Base-by-base conservation (phyloP, 345 rosid species). In the Garcia nutans region DNA sequence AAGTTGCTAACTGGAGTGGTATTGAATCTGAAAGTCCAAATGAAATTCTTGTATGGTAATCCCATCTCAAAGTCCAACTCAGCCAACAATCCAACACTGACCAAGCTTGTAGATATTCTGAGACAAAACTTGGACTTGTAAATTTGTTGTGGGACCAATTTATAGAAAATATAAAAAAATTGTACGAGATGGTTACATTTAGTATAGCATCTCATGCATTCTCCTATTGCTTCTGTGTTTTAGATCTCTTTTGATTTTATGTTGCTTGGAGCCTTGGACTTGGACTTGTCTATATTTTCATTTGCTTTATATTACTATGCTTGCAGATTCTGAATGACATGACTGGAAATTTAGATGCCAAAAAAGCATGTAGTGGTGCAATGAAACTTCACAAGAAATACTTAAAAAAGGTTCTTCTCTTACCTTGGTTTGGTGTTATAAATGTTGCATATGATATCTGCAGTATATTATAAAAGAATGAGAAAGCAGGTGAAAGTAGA, bases 371-470 rank as follows among this genome's bases (percentile, higher is more conserved):
- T 87, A 78, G 66, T 41, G 94, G 91, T 45, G 99, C 99, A 33
- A 84, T 96, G 95, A 96, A 96, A 84, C 97, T 96, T 73, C 99
- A 96, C 81, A 96, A 93, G 87, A 96, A 96, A 73, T 96, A 96
- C 73, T 81, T 96, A 41, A 93, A 86, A 73, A 93, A 90, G 93
- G 98, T 92, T 76, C 13, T 24, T 22, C 10, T 74, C 72, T 62
- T 50, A 59, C 73, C 55, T 72, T 42, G n/a, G 23, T 52, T 37
- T 60, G 64, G 26, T 49, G 5, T 0, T 22, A 19, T 58, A 33
- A 19, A n/a, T 68, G 44, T 17, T 79, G 41, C 42, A 55, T 65
- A n/a, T 37, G 69, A 49, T 59, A 19, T 75, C 60, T 57, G 60
- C 56, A 55, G 54, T 17, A 0, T 54, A 19, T 8, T n/a, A 9